phyloP scores from a whole-genome alignment of 305 asterid species.

The Rubia balearica region DNA sequence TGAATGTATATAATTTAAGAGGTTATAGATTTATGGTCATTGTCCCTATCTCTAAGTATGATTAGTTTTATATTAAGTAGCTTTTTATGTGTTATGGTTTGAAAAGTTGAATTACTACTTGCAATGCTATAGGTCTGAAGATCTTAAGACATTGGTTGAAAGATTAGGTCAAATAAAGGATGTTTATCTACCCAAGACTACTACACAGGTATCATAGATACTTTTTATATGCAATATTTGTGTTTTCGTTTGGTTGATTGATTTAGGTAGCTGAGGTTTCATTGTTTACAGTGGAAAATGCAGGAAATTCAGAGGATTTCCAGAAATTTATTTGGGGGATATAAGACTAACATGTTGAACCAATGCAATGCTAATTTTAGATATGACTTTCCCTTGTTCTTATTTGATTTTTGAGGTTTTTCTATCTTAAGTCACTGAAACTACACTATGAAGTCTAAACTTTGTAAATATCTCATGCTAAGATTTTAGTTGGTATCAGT shows the following conservation, averaged over 20 bases:
- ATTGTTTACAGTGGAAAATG: conserved; percentile 6
- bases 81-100: background rate
- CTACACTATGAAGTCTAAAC: too few relatives aligned
- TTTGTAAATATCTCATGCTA: too few relatives aligned
- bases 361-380: too few relatives aligned
- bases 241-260: background rate
- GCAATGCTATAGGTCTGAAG: conserved; percentile 68
- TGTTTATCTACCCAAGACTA: conserved; percentile 81
- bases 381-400: too few relatives aligned
- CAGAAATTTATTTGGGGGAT: conserved; percentile 30
- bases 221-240: background rate
- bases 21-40: background rate
- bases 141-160: conserved; percentile 83
- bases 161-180: conserved; percentile 85
- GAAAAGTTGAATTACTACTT: conserved; percentile 2
- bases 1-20: background rate
- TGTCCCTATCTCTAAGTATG: background rate
- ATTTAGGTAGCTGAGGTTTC: background rate
- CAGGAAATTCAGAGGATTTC: conserved; percentile 90
- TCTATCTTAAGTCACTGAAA: too few relatives aligned
- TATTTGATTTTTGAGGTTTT: too few relatives aligned
- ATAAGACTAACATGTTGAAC: too few relatives aligned
- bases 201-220: conserved; percentile 56
- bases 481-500: too few relatives aligned
- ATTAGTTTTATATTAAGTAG: background rate